phyloP scores from a whole-genome alignment of 352 stramenopile species.

The Phytophthora hybrid region DNA sequence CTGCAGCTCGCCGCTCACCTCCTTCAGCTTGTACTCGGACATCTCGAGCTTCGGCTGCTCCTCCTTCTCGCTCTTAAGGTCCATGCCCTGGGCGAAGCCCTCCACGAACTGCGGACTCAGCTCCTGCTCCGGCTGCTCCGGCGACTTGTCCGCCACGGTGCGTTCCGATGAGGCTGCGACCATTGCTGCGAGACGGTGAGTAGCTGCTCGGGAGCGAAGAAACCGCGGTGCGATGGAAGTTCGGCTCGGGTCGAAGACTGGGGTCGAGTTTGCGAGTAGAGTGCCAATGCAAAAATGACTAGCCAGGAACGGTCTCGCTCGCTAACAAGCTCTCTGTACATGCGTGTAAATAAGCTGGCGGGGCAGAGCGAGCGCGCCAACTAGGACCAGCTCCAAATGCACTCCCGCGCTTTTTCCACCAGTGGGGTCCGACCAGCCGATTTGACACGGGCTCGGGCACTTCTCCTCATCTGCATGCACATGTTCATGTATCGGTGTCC shows the following conservation, averaged over 20 bases:
- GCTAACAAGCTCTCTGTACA: no score
- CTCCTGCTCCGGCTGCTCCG: constrained; percentile 45
- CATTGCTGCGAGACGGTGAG: constrained; percentile 31
- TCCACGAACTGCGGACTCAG: constrained; percentile 34
- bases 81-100: constrained; percentile 25
- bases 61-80: constrained; percentile 38
- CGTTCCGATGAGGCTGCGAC: constrained; percentile 44
- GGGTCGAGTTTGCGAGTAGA: constrained; percentile 16
- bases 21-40: constrained; percentile 89
- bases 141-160: constrained; percentile 20
- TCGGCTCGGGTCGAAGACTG: no score
- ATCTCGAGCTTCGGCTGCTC: constrained; percentile 47
- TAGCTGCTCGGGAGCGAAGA: constrained; percentile 3
- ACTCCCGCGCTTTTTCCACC: constrained; percentile 39
- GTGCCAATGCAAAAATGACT: constrained; percentile 47
- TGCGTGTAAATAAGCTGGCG: no score
- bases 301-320: background rate
- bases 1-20: constrained; percentile 85
- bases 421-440: constrained; percentile 17
- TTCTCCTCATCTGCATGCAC: no score
- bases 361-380: constrained; percentile 2
- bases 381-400: background rate
- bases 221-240: background rate
- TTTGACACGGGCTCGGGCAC: constrained; percentile 8
- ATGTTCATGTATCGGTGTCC: no score